Conservation (phyloP, 768 basidiomycete genomes). For the Boletus rubescentipes region DNA sequence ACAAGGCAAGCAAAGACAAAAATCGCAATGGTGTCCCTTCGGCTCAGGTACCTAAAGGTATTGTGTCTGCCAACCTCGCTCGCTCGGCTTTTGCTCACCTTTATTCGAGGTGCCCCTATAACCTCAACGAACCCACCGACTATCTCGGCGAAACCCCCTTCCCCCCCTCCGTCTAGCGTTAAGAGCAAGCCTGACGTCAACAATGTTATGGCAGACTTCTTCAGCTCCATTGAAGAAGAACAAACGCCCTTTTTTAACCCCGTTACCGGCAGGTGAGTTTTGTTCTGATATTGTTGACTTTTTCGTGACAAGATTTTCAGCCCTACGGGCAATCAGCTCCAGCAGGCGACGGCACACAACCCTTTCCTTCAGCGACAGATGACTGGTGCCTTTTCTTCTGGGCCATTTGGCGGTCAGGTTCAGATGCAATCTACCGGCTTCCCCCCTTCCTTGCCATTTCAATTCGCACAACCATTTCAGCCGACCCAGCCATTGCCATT, state of each 20-base stretch:
- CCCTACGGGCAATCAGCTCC: constrained; percentile 49
- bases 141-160: constrained; percentile 21
- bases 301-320: constrained; percentile 34
- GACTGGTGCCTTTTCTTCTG: constrained; percentile 43
- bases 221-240: constrained; percentile 81
- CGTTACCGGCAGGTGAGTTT: constrained; percentile 48
- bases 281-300: not conserved
- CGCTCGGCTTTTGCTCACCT: not conserved
- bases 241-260: constrained; percentile 73
- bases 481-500: constrained; percentile 8
- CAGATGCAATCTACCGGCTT: constrained; percentile 61
- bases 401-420: constrained; percentile 45
- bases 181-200: constrained; percentile 36
- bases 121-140: constrained; percentile 22
- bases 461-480: constrained; percentile 30
- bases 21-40: constrained; percentile 10
- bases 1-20: constrained; percentile 70
- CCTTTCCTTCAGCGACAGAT: constrained; percentile 72
- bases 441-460: constrained; percentile 41
- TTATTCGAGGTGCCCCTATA: constrained; percentile 13
- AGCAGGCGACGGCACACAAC: constrained; percentile 63
- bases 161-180: constrained; percentile 23
- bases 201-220: constrained; percentile 78
- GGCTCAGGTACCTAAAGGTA: constrained; percentile 20
- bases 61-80: not conserved